These are phyloP conservation scores for Aureobasidium sp. DNA, from an alignment of 2,329 filamentous ascomycete genomes.

Conservation along the genomic window DNA sequence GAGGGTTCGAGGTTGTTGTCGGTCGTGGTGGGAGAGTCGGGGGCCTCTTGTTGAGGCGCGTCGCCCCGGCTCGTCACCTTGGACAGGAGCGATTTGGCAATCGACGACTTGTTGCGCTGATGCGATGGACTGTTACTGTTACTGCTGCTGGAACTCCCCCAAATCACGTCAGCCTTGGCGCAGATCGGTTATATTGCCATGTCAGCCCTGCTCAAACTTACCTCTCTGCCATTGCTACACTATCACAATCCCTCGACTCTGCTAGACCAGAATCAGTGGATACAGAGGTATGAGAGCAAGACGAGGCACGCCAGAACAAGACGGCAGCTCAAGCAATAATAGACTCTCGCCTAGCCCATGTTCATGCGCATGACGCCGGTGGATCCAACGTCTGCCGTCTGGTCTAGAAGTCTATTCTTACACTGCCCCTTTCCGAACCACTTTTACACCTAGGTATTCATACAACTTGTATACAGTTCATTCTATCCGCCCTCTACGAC, in stretches of 20 bases:
- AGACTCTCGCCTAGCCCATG: not conserved
- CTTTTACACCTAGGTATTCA: not conserved
- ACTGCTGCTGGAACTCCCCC: too few species aligned
- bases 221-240: conserved; percentile 11
- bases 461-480: not conserved
- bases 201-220: too few species aligned
- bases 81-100: conserved; percentile 46
- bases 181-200: not conserved
- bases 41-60: conserved; percentile 17
- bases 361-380: not conserved
- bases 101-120: conserved; percentile 41
- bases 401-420: not conserved
- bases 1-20: not conserved
- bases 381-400: not conserved
- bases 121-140: conserved; percentile 18
- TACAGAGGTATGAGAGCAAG: not conserved
- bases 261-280: not conserved
- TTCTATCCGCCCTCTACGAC: conserved; percentile 18
- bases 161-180: not conserved
- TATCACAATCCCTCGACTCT: not conserved
- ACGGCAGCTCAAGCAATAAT: not conserved
- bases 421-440: not conserved
- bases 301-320: not conserved
- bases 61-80: conserved; percentile 42
- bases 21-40: not conserved